Evolutionary conservation across 768 basidiomycete genomes (phyloP), one percentile per base, ranked within the genome.

Genomic region (Boletellus emodensis): DNA sequence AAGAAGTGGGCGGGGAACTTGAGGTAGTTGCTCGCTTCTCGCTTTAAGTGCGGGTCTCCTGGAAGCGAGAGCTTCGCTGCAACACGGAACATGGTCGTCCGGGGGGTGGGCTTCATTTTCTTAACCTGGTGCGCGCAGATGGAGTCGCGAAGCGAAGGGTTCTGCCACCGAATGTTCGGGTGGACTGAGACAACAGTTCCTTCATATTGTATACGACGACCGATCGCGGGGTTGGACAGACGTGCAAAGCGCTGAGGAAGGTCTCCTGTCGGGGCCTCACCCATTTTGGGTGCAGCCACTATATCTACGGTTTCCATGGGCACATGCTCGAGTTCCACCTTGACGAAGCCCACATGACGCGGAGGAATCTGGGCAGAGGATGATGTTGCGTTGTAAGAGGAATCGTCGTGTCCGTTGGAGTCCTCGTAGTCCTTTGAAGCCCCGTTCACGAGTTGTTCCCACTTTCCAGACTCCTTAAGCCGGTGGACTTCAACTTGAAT

Each of bases 31-130:
- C 2, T 2, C 1, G 66, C 66, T 45, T 70, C 68, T 4, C 40
- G 48, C 1, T 4, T 55, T 4, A 78, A 63, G 48, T 79, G 77
- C 0, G 0, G 0, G 37, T 77, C 76, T 15, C 56, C 17, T 22
- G 60, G 38, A 2, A 65, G 54, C 0, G 76, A 76, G 20, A 78
- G 53, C 57, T 80, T 79, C 2, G 73, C 77, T 12, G 68, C 65
- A 0, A 78, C 74, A 5, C 58, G 54, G 15, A 79, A 70, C 18
- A 48, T 69, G 6, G 70, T 65, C 1, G 72, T 76, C 7, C 53
- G 51, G 0, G 61, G 63, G 17, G 54, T 52, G 6, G 49, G 49
- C n/a, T 42, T 37, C 30, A 4, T 3, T 32, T 22, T 30, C 12
- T 33, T 5, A 13, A n/a, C 38, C 14, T 41, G 40, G 24, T 64